Conservation (phyloP, 768 basidiomycete species). For the Lepiota venenata region DNA sequence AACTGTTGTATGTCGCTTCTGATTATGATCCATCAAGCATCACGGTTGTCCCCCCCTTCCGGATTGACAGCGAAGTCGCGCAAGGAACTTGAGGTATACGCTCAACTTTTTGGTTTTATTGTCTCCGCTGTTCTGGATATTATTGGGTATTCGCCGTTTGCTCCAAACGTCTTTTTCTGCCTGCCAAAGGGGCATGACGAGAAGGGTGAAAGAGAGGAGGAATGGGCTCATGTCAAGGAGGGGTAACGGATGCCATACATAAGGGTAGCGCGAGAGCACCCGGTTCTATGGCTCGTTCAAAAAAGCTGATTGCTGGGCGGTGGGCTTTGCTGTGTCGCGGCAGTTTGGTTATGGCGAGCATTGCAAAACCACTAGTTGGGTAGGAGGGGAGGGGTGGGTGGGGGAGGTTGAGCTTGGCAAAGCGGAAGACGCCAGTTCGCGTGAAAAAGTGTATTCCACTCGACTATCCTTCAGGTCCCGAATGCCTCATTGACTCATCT, state of each 20-base stretch:
- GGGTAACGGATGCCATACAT: neutral
- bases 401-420: neutral
- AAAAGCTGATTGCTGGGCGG: neutral
- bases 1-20: neutral
- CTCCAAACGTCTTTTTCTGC: constrained; percentile 2
- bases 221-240: neutral
- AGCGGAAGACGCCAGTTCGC: neutral
- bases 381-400: too few species aligned
- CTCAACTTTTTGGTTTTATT: constrained; percentile 6
- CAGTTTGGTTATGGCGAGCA: neutral
- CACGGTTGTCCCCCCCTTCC: neutral
- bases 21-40: constrained; percentile 3
- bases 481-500: neutral
- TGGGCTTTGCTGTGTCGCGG: neutral
- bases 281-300: neutral
- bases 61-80: constrained; percentile 9
- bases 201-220: neutral
- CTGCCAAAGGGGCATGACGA: constrained; percentile 1
- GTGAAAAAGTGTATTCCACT: too few species aligned
- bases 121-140: constrained; percentile 9
- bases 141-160: constrained; percentile 11
- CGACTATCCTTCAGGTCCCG: too few species aligned
- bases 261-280: neutral
- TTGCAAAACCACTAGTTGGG: neutral
- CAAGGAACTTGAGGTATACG: neutral